These are phyloP conservation scores for Pseudonitzschia multistriata DNA, from an alignment of 108 stramenopile genomes.

Conservation along the genomic window DNA sequence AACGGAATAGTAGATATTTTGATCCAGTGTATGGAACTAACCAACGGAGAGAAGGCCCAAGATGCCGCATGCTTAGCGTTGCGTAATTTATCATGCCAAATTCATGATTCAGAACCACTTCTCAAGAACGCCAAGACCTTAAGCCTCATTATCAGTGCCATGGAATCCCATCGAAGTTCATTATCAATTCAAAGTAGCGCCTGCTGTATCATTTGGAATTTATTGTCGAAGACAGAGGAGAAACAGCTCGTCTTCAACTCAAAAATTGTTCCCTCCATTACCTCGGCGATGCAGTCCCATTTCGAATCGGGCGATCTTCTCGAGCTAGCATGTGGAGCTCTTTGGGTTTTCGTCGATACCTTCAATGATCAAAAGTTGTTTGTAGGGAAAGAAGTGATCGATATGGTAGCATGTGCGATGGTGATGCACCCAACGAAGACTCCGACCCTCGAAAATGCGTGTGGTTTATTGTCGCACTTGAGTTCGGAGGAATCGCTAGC, in stretches of 20 bases:
- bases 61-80: conserved; percentile 32
- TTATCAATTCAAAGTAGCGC: conserved; percentile 29
- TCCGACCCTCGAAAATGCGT: conserved; percentile 47
- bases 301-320: conserved; percentile 48
- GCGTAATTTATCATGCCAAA: conserved; percentile 34
- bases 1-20: conserved; percentile 24
- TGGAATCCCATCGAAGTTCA: conserved; percentile 19
- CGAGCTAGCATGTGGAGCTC: conserved; percentile 50
- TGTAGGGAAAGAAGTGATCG: conserved; percentile 43
- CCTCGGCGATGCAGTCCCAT: conserved; percentile 52
- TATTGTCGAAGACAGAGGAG: conserved; percentile 20
- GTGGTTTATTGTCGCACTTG: conserved; percentile 45
- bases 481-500: conserved; percentile 30
- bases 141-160: conserved; percentile 22
- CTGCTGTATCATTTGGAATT: conserved; percentile 36
- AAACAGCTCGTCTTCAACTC: conserved; percentile 12
- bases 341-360: conserved; percentile 38
- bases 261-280: conserved; percentile 27
- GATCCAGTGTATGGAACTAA: conserved; percentile 6
- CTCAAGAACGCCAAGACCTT: conserved; percentile 14
- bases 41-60: conserved; percentile 25
- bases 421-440: conserved; percentile 44
- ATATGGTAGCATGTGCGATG: conserved; percentile 51
- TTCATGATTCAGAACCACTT: conserved; percentile 13
- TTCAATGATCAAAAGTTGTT: conserved; percentile 37